Evolutionary conservation across 2,329 filamentous ascomycete species (phyloP), one percentile per base, ranked within the genome.

Genomic region (Pseudomassariella vexata): DNA sequence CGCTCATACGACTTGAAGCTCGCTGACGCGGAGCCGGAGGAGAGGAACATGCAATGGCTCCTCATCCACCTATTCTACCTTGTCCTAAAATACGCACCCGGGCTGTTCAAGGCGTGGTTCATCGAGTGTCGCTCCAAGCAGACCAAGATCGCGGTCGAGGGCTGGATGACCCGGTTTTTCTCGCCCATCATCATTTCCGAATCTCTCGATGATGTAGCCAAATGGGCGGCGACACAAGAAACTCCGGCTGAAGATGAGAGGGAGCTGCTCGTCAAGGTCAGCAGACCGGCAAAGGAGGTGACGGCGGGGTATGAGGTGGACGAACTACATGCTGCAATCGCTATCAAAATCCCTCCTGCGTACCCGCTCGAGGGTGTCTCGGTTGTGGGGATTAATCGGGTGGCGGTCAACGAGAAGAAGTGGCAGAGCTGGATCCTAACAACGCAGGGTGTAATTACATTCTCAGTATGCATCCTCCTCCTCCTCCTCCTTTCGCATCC

Each of bases 341-440:
- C 79, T n/a, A 82, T 98, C 47, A 74, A 75, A 5, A 70, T 98
- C 1, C 90, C 90, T 0, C 64, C 76, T 2, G 80, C 79, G 24
- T 98, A 94, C 50, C 92, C 92, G 0, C 74, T 98, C 7, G 79
- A 87, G 16, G 72, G 76, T 2, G 85, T 94, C 2, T 68, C 75
- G 7, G 88, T 96, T 1, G 68, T 79, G 3, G 81, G 87, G 7
- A 65, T 89, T 14, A 86, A 83, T 46, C 81, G 90, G 9, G 87
- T 96, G 2, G 87, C 85, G 0, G 86, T 95, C 17, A 82, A 80
- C 38, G 89, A 96, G 52, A 81, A 81, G 57, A 94, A 92, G 53
- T 98, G 92, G 90, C 81, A 87, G 57, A 82, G 73, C 39, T 95
- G 90, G 89, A 70, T 95, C 39, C 73, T 86, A 49, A 87, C 81